A percentile compares a stretch with the other conserved stretches of the same genome.
Conservation (phyloP, 495 filamentous ascomycete species). For the Neurospora sp. region DNA sequence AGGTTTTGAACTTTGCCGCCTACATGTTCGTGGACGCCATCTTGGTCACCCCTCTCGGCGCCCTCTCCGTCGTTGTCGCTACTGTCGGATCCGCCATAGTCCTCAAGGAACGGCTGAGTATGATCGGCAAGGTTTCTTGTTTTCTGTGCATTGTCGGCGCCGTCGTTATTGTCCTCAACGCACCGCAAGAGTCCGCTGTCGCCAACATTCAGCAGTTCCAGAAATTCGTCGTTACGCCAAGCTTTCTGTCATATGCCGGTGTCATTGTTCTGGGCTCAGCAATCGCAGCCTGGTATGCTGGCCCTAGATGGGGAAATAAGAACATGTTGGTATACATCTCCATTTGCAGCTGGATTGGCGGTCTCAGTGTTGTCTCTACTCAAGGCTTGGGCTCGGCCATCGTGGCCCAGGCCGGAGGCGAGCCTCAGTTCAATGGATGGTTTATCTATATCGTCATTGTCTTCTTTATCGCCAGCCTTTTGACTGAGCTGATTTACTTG, state of each 20-base stretch:
- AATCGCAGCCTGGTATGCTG: slow-evolving; percentile 72
- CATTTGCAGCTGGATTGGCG: slow-evolving; percentile 91
- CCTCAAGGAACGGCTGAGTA: slow-evolving; percentile 87
- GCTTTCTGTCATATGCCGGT: slow-evolving; percentile 78
- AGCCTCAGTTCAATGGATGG: slow-evolving; percentile 90
- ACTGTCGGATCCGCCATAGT: slow-evolving; percentile 92
- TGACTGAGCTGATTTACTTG: slow-evolving; percentile 90
- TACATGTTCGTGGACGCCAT: slow-evolving; percentile 98
- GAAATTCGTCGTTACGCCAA: slow-evolving; percentile 74
- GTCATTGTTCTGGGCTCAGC: slow-evolving; percentile 64
- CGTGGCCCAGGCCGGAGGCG: slow-evolving; percentile 70
- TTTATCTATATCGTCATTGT: slow-evolving; percentile 88
- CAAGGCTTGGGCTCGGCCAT: slow-evolving; percentile 92
- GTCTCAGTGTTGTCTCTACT: slow-evolving; percentile 88
- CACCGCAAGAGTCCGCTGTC: slow-evolving; percentile 75
- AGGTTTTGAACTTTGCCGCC: slow-evolving; percentile 95
- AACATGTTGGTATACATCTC: slow-evolving; percentile 96
- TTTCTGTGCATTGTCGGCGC: slow-evolving; percentile 91
- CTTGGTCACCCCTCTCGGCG: slow-evolving; percentile 86
- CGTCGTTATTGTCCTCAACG: slow-evolving; percentile 89
- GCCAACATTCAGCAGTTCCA: slow-evolving; percentile 90
- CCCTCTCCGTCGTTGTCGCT: slow-evolving; percentile 90
- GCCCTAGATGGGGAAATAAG: slow-evolving; percentile 85
- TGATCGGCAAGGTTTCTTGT: slow-evolving; percentile 92
- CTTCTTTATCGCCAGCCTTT: slow-evolving; percentile 76